Base-by-base conservation (phyloP, 169 alveolate species). In the Cyclospora cayetanensis region DNA sequence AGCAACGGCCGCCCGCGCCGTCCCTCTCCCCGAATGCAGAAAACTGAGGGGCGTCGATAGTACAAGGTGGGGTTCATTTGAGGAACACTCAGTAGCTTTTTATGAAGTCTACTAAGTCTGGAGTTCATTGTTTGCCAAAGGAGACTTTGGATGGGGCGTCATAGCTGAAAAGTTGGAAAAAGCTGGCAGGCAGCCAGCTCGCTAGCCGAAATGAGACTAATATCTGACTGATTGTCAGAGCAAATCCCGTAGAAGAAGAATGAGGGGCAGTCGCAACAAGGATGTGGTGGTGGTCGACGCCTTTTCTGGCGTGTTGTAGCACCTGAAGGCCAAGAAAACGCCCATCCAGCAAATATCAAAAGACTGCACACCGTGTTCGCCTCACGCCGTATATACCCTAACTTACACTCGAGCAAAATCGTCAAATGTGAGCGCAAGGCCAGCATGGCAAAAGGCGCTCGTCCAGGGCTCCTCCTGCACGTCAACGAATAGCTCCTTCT, bases 261-360 rank as follows among this genome's bases (percentile, higher is more conserved):
- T 60, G 18, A 60, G 72, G 34, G 72, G 72, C 18, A 60, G 72
- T n/a, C 72, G 18, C n/a, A 60, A n/a, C 72, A 60, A 60, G 72
- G 72, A 60, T n/a, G 72, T n/a, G 0, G 72, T n/a, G 72, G 15
- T 60, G 11, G n/a, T 9, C 34, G 72, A 15, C 11, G 72, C 72
- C n/a, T 12, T 31, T 5, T n/a, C n/a, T n/a, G 72, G 72, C 15
- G 72, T 60, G 72, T 60, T 31, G 0, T 60, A 7, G 27, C 72
- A 60, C 42, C 72, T 60, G 31, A 12, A 46, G 60, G 25, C 11
- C 60, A 46, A 0, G 20, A 46, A 1, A 46, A 46, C n/a, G n/a
- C n/a, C 25, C 60, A 46, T 15, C 11, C 60, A 12, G 20, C 11
- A 46, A 46, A 46, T 22, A 46, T 22, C 60, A 46, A 46, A 46